Base-by-base conservation (phyloP, 1,284 basidiomycete species). In the Ustilago tritici region DNA sequence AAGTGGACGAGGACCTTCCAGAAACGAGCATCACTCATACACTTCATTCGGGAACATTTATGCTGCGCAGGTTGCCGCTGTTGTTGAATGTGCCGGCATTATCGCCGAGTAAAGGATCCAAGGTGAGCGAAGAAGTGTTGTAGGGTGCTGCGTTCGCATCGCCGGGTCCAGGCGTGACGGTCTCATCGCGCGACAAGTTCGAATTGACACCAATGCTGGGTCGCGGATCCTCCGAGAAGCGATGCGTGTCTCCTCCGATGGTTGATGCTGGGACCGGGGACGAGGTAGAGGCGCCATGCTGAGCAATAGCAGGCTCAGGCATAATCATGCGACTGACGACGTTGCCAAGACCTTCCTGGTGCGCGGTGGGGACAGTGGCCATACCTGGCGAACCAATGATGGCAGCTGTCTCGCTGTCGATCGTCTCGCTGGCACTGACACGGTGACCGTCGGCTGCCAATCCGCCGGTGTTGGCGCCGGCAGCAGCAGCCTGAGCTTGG, bases 251-350 rank as follows among this genome's bases (percentile, higher is more conserved):
- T 8, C 56, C 55, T 15, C 60, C 53, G 31, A 60, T 53, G 11
- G 63, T 61, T 12, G 64, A 40, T n/a, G 68, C 58, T 41, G 72
- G 56, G 12, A 55, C 56, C 5, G 56, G 46, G 1, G 63, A 38
- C 0, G 62, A 57, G 19, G 41, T 10, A 19, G 59, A 65, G 4
- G 60, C 56, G 3, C 49, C 61, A n/a, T 67, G 64, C 38, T 54
- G 61, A 10, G 43, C 2, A 10, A 40, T 31, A 31, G 57, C 34
- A 11, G 64, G 57, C 7, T 66, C 61, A 11, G 63, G 61, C 53
- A 63, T 64, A 69, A 76, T 76, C 69, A 76, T 71, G 7, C 74
- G 74, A 38, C 58, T 59, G 14, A 76, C 74, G 6, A 71, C 74
- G 35, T 76, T 63, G 4, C 69, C 74, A 2, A 76, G 62, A 5